These are phyloP conservation scores for Stagonosporopsis chrysanthemi DNA, from an alignment of 2,329 filamentous ascomycete species.

Conservation along the genomic window DNA sequence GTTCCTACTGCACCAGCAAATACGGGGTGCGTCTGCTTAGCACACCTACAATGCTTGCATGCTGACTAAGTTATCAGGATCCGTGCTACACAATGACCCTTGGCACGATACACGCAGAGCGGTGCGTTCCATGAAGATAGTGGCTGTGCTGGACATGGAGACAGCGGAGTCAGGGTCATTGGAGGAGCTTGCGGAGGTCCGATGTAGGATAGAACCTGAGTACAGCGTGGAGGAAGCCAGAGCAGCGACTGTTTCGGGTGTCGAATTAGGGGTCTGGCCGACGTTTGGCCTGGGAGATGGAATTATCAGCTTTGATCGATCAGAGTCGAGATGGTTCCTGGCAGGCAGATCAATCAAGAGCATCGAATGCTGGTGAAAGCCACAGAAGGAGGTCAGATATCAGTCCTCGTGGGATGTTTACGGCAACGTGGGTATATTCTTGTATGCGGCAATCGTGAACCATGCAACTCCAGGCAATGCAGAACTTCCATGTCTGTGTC, in stretches of 20 bases:
- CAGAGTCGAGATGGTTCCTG: conserved; percentile 40
- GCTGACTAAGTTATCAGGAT: background rate
- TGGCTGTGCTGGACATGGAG: conserved; percentile 21
- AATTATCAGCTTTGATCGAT: conserved; percentile 40
- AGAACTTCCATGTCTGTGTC: conserved; percentile 24
- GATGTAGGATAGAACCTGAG: conserved; percentile 29
- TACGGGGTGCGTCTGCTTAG: background rate
- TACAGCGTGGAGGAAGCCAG: conserved; percentile 24
- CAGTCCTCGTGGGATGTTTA: background rate
- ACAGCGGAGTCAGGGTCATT: conserved; percentile 20
- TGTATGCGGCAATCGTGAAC: conserved; percentile 15
- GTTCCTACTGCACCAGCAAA: conserved; percentile 22
- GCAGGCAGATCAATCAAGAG: conserved; percentile 45
- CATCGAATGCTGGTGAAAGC: conserved; percentile 42
- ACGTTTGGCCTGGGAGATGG: conserved; percentile 44
- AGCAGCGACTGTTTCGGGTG: conserved; percentile 9
- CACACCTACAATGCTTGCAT: background rate
- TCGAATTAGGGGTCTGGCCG: conserved; percentile 25
- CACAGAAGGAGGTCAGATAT: background rate
- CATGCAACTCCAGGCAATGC: conserved; percentile 42
- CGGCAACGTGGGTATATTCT: conserved; percentile 26
- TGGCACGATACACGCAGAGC: conserved; percentile 7
- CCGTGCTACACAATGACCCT: background rate
- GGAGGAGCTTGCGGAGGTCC: conserved; percentile 26
- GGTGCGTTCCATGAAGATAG: conserved; percentile 24